These are phyloP conservation scores for Chara braunii DNA, from an alignment of 139 green algal species.

Conservation along the genomic window DNA sequence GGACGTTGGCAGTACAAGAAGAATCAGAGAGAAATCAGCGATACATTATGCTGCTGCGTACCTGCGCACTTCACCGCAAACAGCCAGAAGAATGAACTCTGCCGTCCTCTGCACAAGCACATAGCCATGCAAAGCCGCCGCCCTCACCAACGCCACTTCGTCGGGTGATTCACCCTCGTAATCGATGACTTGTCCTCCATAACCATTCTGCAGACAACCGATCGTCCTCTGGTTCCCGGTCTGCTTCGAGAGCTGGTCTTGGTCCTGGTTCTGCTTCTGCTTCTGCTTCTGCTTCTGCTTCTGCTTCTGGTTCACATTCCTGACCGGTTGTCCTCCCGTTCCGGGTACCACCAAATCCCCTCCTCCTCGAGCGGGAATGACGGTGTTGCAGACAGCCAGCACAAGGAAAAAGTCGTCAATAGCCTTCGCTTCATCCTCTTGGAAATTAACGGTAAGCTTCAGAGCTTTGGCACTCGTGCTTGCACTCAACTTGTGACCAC, in stretches of 20 bases:
- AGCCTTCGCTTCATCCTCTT: background rate
- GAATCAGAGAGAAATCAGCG: too few relatives aligned
- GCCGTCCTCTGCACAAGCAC: constrained; percentile 16
- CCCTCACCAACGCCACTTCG: constrained; percentile 64
- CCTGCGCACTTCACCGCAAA: constrained; percentile 10
- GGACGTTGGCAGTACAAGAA: too few relatives aligned
- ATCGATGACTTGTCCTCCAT: too few relatives aligned
- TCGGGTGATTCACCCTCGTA: constrained; percentile 80
- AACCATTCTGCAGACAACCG: background rate
- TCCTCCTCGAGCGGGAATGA: constrained; percentile 16
- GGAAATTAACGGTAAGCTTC: too few relatives aligned
- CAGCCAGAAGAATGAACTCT: constrained; percentile 12
- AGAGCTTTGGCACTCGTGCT: too few relatives aligned
- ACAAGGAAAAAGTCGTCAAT: constrained; percentile 31
- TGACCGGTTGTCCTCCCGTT: too few relatives aligned
- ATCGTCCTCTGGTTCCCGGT: background rate
- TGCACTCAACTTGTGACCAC: too few relatives aligned
- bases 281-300: too few relatives aligned
- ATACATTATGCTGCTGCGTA: too few relatives aligned
- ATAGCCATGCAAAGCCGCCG: constrained; percentile 50
- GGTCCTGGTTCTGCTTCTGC: too few relatives aligned
- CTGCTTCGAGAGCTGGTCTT: too few relatives aligned
- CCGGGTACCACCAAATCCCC: background rate
- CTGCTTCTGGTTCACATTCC: too few relatives aligned
- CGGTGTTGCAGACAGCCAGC: constrained; percentile 38